These are phyloP conservation scores for Fraxinus dipetala DNA, from an alignment of 305 asterid genomes.

Conservation along the genomic window DNA sequence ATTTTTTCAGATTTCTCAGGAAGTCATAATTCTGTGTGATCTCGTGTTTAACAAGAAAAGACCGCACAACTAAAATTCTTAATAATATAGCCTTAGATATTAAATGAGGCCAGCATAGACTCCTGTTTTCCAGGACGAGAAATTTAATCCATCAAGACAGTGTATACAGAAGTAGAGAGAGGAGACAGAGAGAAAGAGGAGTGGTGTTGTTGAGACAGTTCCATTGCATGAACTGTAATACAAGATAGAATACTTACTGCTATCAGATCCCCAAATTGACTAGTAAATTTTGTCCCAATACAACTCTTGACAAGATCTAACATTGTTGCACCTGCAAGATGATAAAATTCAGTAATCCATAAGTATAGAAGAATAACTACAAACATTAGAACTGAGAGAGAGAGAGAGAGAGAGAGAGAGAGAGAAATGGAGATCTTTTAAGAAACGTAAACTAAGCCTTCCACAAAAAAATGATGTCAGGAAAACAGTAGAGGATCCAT, in stretches of 20 bases:
- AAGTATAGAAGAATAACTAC: neutral
- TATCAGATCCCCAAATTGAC: slow-evolving; percentile 92
- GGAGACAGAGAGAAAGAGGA: slow-evolving; percentile 3
- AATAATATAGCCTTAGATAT: neutral
- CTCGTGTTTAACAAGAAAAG: neutral
- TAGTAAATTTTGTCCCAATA: slow-evolving; percentile 89
- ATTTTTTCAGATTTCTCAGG: neutral
- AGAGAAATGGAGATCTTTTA: neutral
- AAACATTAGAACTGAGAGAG: neutral
- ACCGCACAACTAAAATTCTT: neutral
- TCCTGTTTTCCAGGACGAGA: neutral
- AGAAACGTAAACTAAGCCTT: neutral
- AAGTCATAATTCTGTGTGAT: slow-evolving; percentile 1
- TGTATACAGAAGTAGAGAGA: neutral
- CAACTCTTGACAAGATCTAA: slow-evolving; percentile 89
- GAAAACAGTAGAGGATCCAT: neutral
- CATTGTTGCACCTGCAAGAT: slow-evolving; percentile 67
- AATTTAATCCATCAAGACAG: neutral
- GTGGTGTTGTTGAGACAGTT: slow-evolving; percentile 33
- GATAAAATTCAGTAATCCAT: neutral
- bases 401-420: neutral
- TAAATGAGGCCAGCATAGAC: neutral
- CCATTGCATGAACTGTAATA: neutral
- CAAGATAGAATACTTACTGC: slow-evolving; percentile 58
- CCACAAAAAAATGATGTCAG: neutral